phyloP scores from a whole-genome alignment of 306 rosid species.

The Dalbergia cochinchinensis region DNA sequence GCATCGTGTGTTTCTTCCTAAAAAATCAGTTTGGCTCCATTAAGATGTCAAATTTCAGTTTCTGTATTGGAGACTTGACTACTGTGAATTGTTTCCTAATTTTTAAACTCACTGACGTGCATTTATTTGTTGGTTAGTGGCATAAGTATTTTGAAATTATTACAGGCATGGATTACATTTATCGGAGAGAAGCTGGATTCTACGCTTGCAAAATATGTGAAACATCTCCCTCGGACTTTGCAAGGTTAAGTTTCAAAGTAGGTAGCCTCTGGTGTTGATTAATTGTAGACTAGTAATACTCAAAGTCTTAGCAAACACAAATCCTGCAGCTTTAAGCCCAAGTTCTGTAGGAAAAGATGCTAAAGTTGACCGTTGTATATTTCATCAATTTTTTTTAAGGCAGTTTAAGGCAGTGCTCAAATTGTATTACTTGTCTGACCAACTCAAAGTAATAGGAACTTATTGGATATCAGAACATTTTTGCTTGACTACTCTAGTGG shows the following conservation, averaged over 20 bases:
- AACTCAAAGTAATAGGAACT: slow-evolving; percentile 20
- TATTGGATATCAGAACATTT: slow-evolving; percentile 7
- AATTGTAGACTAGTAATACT: neutral
- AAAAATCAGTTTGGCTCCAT: slow-evolving; percentile 2
- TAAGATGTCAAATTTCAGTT: slow-evolving; percentile 26
- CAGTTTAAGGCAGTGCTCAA: slow-evolving; percentile 22
- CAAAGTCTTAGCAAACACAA: neutral
- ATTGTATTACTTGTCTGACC: neutral
- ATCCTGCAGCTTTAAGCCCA: neutral
- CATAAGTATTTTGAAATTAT: slow-evolving; percentile 26
- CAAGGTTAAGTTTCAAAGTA: slow-evolving; percentile 57
- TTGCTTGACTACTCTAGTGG: slow-evolving; percentile 9
- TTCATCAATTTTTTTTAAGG: slow-evolving; percentile 8
- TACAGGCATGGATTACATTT: slow-evolving; percentile 62
- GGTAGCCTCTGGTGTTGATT: slow-evolving; percentile 41
- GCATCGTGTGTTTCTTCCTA: neutral
- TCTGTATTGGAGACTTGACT: slow-evolving; percentile 2
- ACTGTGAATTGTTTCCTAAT: slow-evolving; percentile 23
- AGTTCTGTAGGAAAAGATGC: neutral
- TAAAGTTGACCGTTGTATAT: slow-evolving; percentile 20
- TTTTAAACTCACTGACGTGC: slow-evolving; percentile 14
- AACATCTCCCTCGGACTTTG: slow-evolving; percentile 40
- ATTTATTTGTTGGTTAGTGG: slow-evolving; percentile 13
- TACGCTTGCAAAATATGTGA: slow-evolving; percentile 61
- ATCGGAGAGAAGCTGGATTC: slow-evolving; percentile 76